These are phyloP conservation scores for Colletotrichum liaoningense DNA, from an alignment of 2,329 filamentous ascomycete species.

Conservation along the genomic window DNA sequence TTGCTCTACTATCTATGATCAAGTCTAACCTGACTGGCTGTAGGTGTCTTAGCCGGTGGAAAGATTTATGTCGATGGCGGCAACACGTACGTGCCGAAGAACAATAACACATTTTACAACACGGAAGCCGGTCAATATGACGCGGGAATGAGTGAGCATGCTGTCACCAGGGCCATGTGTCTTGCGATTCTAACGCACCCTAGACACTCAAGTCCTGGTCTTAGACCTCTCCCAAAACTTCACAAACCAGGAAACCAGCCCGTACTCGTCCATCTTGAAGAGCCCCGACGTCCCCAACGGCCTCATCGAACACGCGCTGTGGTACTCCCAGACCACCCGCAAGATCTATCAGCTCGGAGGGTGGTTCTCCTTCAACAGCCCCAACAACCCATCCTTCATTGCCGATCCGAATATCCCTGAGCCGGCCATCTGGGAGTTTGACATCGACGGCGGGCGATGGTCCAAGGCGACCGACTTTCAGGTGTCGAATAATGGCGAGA, in stretches of 20 bases:
- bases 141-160: conserved; percentile 23
- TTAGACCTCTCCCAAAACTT: conserved; percentile 38
- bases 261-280: conserved; percentile 35
- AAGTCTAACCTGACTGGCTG: not conserved
- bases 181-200: not conserved
- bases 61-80: conserved; percentile 40
- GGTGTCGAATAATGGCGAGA: conserved; percentile 25
- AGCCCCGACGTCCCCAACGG: conserved; percentile 35
- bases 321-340: conserved; percentile 35
- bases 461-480: conserved; percentile 4
- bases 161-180: no score
- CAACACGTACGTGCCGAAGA: conserved; percentile 35
- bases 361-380: conserved; percentile 38
- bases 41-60: conserved; percentile 37
- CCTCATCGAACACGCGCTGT: conserved; percentile 37
- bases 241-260: conserved; percentile 31
- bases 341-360: conserved; percentile 39
- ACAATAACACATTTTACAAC: conserved; percentile 22
- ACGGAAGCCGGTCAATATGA: conserved; percentile 14
- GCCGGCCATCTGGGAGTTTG: conserved; percentile 23
- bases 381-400: conserved; percentile 31
- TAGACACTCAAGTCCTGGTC: conserved; percentile 37
- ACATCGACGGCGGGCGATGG: conserved; percentile 21
- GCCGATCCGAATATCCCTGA: conserved; percentile 25
- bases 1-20: not conserved